A percentile compares a stretch with the other conserved stretches of the same genome.
Conservation (phyloP, 2,329 filamentous ascomycete species). For the Hypoxylon sp. region DNA sequence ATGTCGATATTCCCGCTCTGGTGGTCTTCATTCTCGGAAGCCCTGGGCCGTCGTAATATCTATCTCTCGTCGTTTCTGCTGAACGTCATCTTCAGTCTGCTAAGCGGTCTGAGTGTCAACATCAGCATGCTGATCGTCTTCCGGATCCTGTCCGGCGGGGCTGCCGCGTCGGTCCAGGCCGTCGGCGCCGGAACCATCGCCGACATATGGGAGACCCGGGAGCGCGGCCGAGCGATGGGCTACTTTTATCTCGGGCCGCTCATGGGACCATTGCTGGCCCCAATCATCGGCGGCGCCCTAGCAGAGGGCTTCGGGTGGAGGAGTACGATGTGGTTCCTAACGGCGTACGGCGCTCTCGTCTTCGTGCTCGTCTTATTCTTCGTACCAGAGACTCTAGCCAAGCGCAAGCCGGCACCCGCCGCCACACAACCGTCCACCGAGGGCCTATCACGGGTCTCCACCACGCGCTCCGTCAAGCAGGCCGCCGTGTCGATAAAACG, state of each 20-base stretch:
- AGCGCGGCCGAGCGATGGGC: slow-evolving; percentile 82
- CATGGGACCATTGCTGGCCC: slow-evolving; percentile 75
- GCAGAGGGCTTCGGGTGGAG: slow-evolving; percentile 75
- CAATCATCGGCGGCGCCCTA: slow-evolving; percentile 79
- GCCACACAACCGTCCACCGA: slow-evolving; percentile 9
- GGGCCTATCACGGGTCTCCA: slow-evolving; percentile 61
- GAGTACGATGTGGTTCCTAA: slow-evolving; percentile 79
- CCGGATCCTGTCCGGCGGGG: slow-evolving; percentile 76
- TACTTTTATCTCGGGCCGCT: slow-evolving; percentile 83
- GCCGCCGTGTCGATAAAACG: slow-evolving; percentile 63
- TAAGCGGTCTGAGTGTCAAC: slow-evolving; percentile 72
- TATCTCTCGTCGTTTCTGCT: slow-evolving; percentile 78
- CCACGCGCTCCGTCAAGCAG: slow-evolving; percentile 67
- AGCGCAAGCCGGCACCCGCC: slow-evolving; percentile 6
- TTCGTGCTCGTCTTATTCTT: slow-evolving; percentile 65
- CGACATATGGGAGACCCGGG: slow-evolving; percentile 77
- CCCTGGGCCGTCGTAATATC: slow-evolving; percentile 75
- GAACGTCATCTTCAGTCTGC: slow-evolving; percentile 74
- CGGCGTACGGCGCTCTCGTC: slow-evolving; percentile 70
- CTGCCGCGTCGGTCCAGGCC: slow-evolving; percentile 80
- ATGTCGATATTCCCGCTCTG: slow-evolving; percentile 87
- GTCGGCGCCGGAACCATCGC: slow-evolving; percentile 85
- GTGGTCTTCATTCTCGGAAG: slow-evolving; percentile 86
- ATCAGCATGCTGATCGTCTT: slow-evolving; percentile 82
- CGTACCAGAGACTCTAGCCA: slow-evolving; percentile 70